phyloP scores from a whole-genome alignment of 2,329 filamentous ascomycete species.

The Aspergillus sp. region DNA sequence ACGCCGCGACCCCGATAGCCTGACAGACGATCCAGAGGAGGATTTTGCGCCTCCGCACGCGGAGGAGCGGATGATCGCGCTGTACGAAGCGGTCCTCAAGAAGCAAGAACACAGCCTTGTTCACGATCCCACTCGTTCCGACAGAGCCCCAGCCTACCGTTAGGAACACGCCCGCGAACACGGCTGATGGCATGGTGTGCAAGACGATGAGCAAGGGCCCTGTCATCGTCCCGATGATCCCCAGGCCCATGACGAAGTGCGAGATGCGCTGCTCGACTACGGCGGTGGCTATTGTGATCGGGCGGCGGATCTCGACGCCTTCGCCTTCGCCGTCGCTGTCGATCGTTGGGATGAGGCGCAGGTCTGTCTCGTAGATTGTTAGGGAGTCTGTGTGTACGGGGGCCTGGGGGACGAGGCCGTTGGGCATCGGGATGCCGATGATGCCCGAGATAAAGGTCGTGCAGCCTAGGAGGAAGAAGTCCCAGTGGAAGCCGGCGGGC shows the following conservation, averaged over 20 bases:
- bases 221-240: conserved; percentile 69
- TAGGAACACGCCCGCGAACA: conserved; percentile 70
- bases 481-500: conserved; percentile 73
- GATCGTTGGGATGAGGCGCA: background rate
- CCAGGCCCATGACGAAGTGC: conserved; percentile 65
- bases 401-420: conserved; percentile 61
- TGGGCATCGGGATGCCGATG: conserved; percentile 65
- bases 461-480: conserved; percentile 65
- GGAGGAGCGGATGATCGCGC: conserved; percentile 40
- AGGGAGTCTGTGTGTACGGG: background rate
- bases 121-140: conserved; percentile 63
- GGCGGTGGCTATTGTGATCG: conserved; percentile 29
- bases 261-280: conserved; percentile 62
- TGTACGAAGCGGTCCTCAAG: conserved; percentile 54
- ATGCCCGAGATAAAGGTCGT: conserved; percentile 65
- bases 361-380: background rate
- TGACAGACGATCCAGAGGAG: conserved; percentile 46
- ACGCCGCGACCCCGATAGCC: conserved; percentile 44
- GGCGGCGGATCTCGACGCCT: conserved; percentile 50
- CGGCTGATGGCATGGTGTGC: conserved; percentile 66
- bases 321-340: background rate
- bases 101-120: conserved; percentile 59
- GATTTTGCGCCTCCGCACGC: conserved; percentile 40
- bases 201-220: conserved; percentile 62
- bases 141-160: conserved; percentile 72